Evolutionary conservation across 495 filamentous ascomycete genomes (phyloP), one percentile per base, ranked within the genome.

Genomic region (Gamarada debralockiae): DNA sequence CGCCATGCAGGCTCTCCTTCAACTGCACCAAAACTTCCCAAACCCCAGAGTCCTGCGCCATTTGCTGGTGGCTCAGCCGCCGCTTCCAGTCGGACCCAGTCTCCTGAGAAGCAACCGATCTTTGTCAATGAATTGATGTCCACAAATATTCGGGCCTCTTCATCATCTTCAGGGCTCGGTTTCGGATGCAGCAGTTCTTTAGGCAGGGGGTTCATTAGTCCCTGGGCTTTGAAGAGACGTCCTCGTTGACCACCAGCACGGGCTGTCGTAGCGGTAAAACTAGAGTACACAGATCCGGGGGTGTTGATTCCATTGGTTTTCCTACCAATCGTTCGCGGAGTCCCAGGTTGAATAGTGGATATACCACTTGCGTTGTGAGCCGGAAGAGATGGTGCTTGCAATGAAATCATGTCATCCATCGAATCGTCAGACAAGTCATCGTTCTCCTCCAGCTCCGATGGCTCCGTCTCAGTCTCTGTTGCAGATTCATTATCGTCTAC

Each of bases 91-190:
- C 84, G 80, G n/a, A 97, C 89, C 93, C 93, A 98, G 62, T 98
- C 93, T 13, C 93, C 93, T 0, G 92, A 96, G 66, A 98, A 98
- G 64, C 91, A 97, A 23, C 90, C 89, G 36, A 97, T 80, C 53
- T 88, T 86, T n/a, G 87, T 82, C 10, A 98, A 70, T 15, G 89
- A 84, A 53, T 79, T 86, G 24, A 92, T 83, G 56, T 93, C 89
- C 7, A 97, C 89, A 66, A 91, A 97, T 15, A 97, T 73, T 36
- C 92, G 80, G 2, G 86, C 83, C 62, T 97, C 95, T 46, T 90
- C 83, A 57, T 97, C 93, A 45, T 96, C 91, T 18, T 81, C 79
- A 20, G 68, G 54, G 3, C 75, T 70, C 5, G 93, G 92, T 50
- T 84, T 87, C 0, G 93, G 93, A 59, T 96, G 85, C 5, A 98